Conservation (phyloP, 805 yeast species). For the Candida glaebosa region DNA sequence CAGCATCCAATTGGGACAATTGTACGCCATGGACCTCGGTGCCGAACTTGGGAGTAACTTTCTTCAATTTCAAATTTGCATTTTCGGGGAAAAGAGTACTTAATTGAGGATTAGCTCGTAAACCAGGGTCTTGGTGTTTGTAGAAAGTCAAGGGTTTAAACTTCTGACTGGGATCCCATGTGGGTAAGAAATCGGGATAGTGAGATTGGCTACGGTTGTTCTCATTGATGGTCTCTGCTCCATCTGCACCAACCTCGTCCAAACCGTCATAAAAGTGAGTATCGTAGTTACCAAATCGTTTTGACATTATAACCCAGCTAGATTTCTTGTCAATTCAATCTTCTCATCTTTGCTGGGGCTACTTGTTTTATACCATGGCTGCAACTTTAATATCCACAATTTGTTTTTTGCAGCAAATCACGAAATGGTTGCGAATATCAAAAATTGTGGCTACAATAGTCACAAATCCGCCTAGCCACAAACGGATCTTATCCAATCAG, state of each 20-base stretch:
- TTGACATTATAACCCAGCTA: conserved; percentile 3
- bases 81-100: conserved; percentile 47
- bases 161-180: conserved; percentile 62
- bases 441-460: not conserved
- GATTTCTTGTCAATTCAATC: no score
- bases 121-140: conserved; percentile 62
- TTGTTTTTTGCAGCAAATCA: not conserved
- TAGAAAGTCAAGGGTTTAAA: conserved; percentile 51
- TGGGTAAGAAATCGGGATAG: conserved; percentile 61
- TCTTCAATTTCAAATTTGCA: conserved; percentile 26
- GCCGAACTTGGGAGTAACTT: conserved; percentile 68
- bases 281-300: conserved; percentile 34
- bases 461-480: no score
- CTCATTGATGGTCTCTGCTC: conserved; percentile 44
- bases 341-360: no score
- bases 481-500: not conserved
- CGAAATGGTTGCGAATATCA: not conserved
- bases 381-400: no score
- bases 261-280: conserved; percentile 50
- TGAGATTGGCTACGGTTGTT: conserved; percentile 29
- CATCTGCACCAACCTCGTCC: conserved; percentile 47
- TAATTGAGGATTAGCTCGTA: conserved; percentile 57
- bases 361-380: no score
- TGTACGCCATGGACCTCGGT: conserved; percentile 60
- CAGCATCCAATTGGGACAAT: conserved; percentile 47